phyloP scores from a whole-genome alignment of 192 early-diverging fungal species.

The Jimgerdemannia lactiflua region DNA sequence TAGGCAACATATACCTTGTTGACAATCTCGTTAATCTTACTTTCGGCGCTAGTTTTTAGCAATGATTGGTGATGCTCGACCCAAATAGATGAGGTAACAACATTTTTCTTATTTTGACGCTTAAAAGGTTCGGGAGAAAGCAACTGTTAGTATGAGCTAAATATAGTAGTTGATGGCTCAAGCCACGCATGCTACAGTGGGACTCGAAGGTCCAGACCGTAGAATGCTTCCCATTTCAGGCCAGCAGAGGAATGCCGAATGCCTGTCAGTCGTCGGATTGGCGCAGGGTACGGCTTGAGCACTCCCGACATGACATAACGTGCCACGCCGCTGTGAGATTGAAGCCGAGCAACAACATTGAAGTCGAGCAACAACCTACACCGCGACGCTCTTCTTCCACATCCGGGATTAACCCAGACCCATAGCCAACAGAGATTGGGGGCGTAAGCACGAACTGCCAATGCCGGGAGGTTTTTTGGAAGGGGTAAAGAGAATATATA shows the following conservation, averaged over 20 bases:
- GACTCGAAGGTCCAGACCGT: neutral
- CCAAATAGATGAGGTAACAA: neutral
- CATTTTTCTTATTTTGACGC: neutral
- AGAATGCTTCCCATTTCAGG: neutral
- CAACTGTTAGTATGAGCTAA: neutral
- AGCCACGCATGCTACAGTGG: neutral
- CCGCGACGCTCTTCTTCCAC: neutral
- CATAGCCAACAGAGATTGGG: too few species aligned
- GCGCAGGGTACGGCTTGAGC: neutral
- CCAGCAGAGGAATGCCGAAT: neutral
- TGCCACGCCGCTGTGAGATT: neutral
- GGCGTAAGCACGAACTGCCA: neutral
- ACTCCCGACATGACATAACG: neutral
- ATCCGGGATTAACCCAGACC: too few species aligned
- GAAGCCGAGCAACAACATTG: neutral
- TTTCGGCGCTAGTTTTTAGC: neutral
- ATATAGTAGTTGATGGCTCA: neutral
- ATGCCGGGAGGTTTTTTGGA: neutral
- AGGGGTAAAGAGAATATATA: neutral
- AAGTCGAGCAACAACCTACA: neutral
- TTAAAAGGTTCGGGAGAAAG: neutral
- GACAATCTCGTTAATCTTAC: neutral
- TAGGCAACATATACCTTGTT: neutral
- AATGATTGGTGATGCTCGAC: neutral
- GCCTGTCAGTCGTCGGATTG: neutral